Percentiles rank a stretch among this genome's conserved stretches.
Evolutionary conservation across 108 stramenopile species (phyloP).

Genomic region (Cyclotella cryptica): DNA sequence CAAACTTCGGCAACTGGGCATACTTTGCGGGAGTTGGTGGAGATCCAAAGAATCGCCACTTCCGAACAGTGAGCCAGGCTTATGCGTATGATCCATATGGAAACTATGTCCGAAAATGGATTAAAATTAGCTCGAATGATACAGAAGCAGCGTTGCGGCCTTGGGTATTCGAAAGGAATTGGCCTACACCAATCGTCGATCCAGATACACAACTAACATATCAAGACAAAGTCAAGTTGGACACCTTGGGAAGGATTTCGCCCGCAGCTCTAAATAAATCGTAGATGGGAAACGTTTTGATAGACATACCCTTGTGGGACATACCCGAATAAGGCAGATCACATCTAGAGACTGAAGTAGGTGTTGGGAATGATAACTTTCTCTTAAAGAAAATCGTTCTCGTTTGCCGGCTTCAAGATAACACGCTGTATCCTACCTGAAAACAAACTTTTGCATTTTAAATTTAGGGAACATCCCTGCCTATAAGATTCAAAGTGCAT

Average conservation of each 20-base stretch:
- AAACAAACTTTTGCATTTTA: no score
- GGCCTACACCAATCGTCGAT: constrained; percentile 55
- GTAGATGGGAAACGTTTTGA: no score
- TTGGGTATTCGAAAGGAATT: constrained; percentile 61
- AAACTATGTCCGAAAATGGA: constrained; percentile 81
- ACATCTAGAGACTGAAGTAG: no score
- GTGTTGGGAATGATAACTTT: no score
- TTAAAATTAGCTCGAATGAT: constrained; percentile 39
- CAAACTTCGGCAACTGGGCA: constrained; percentile 93
- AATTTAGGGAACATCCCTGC: no score
- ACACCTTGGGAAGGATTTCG: constrained; percentile 35
- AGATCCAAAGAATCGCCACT: constrained; percentile 80
- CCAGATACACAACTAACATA: constrained; percentile 66
- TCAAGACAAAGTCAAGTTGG: constrained; percentile 56
- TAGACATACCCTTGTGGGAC: no score
- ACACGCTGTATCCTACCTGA: no score
- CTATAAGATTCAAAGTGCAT: not conserved
- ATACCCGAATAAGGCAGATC: no score
- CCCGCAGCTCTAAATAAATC: not conserved
- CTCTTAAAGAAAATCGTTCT: no score
- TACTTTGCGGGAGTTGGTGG: constrained; percentile 88
- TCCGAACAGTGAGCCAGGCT: constrained; percentile 81
- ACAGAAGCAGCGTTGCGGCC: constrained; percentile 63
- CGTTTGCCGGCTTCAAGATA: no score
- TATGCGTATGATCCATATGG: constrained; percentile 80